Conservation (phyloP, 2,329 filamentous ascomycete genomes). For the Trichoderma sp. region DNA sequence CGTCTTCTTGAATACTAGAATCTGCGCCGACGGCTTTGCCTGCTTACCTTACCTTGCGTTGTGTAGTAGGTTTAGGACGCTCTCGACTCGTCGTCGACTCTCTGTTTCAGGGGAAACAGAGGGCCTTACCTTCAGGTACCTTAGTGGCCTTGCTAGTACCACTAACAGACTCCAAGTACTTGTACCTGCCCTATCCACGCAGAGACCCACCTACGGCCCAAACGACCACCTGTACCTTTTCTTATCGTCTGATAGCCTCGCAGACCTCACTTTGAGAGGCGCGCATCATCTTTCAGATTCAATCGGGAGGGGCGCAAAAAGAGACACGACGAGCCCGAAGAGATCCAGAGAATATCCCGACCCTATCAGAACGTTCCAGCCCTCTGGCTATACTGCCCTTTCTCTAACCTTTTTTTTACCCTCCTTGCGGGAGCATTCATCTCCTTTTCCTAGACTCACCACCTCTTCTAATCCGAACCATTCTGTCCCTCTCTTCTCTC, state of each 20-base stretch:
- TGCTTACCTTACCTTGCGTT: too few relatives aligned
- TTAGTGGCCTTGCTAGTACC: background rate
- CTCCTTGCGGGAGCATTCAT: background rate
- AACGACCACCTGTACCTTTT: background rate
- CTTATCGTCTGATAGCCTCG: background rate
- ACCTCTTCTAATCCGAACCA: background rate
- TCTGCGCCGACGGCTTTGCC: too few relatives aligned
- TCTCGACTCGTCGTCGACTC: too few relatives aligned
- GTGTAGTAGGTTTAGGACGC: too few relatives aligned
- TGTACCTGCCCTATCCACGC: too few relatives aligned
- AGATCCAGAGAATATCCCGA: too few relatives aligned
- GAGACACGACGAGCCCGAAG: background rate
- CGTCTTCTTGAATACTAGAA: too few relatives aligned
- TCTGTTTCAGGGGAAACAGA: too few relatives aligned
- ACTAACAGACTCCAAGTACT: too few relatives aligned
- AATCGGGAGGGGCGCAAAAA: slow-evolving; percentile 12
- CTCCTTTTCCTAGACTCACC: background rate
- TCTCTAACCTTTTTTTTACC: background rate
- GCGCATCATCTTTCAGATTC: background rate
- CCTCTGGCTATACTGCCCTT: background rate
- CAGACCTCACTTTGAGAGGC: background rate
- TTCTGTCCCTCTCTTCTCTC: background rate
- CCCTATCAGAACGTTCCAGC: background rate
- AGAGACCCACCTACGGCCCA: background rate
- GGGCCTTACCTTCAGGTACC: too few relatives aligned